These are phyloP conservation scores for Saturnispora ahearnii DNA, from an alignment of 805 yeast species.

Conservation along the genomic window DNA sequence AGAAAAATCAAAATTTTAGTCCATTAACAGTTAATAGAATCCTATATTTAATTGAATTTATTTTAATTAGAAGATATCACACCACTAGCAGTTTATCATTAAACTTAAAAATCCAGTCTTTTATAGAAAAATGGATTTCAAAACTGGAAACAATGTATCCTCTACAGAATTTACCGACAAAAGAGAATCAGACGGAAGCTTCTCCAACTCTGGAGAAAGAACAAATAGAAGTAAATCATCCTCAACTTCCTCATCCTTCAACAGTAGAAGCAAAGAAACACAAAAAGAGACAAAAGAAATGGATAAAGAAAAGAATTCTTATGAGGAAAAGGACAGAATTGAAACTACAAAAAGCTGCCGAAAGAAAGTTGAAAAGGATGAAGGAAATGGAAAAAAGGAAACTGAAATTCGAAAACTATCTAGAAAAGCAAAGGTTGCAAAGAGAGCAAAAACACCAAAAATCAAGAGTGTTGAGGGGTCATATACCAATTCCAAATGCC, in stretches of 20 bases:
- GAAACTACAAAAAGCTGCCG: not conserved
- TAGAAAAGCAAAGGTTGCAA: not conserved
- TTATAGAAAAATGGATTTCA: not conserved
- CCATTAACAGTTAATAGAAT: not conserved
- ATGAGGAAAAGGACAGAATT: not conserved
- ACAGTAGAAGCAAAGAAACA: not conserved
- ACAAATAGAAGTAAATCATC: not conserved
- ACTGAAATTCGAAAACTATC: not conserved
- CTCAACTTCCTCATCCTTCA: not conserved
- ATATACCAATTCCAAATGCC: not conserved
- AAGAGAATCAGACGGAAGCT: not conserved
- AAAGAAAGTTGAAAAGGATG: not conserved
- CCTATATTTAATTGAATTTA: not conserved
- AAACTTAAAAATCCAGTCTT: not conserved
- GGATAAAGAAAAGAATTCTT: not conserved
- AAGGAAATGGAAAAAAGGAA: not conserved
- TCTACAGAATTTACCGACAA: not conserved
- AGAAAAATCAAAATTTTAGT: not conserved
- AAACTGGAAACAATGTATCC: not conserved
- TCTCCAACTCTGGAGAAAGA: not conserved
- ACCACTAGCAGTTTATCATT: conserved; percentile 1
- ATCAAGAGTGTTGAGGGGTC: not conserved
- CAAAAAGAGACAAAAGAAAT: not conserved
- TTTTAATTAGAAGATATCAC: not conserved
- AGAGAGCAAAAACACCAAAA: not conserved